phyloP scores from a whole-genome alignment of 2,329 filamentous ascomycete species.

The Chaetomiaceae sp. region DNA sequence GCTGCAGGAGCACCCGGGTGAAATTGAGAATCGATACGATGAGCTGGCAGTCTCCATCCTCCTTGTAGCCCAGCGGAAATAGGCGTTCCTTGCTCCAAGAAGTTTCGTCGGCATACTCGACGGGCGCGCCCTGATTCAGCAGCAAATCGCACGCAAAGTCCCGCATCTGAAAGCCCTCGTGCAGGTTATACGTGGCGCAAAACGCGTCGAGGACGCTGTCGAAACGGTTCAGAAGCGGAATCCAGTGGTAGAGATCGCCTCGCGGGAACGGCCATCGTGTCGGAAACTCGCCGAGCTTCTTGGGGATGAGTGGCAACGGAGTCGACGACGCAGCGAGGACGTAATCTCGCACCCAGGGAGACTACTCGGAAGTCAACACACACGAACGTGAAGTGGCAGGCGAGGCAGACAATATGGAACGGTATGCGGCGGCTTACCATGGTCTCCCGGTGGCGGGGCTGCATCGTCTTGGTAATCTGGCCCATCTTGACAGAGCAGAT shows the following conservation, averaged over 20 bases:
- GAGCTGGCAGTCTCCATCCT: slow-evolving; percentile 74
- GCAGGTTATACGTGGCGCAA: slow-evolving; percentile 71
- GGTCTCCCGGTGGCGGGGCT: slow-evolving; percentile 61
- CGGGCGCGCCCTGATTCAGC: slow-evolving; percentile 49
- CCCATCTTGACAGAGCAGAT: slow-evolving; percentile 60
- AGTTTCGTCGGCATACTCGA: slow-evolving; percentile 46
- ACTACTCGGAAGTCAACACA: slow-evolving; percentile 49
- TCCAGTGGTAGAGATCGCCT: slow-evolving; percentile 98
- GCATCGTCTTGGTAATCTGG: slow-evolving; percentile 62
- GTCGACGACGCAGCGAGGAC: slow-evolving; percentile 62
- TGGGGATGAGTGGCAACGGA: slow-evolving; percentile 69
- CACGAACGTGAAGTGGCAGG: slow-evolving; percentile 16
- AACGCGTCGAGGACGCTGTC: slow-evolving; percentile 81
- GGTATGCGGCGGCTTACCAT: slow-evolving; percentile 42
- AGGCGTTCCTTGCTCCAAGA: slow-evolving; percentile 43
- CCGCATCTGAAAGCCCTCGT: slow-evolving; percentile 70
- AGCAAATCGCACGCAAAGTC: slow-evolving; percentile 66
- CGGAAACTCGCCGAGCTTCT: slow-evolving; percentile 73
- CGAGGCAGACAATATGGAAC: slow-evolving; percentile 2
- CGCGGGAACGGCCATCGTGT: slow-evolving; percentile 90
- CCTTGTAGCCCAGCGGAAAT: slow-evolving; percentile 54
- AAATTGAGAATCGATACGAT: slow-evolving; percentile 77
- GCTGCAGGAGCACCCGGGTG: slow-evolving; percentile 80
- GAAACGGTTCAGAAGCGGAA: slow-evolving; percentile 86
- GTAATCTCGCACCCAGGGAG: slow-evolving; percentile 79